phyloP scores from a whole-genome alignment of 2,329 filamentous ascomycete genomes.

The Cephalotrichum gorgonifer region DNA sequence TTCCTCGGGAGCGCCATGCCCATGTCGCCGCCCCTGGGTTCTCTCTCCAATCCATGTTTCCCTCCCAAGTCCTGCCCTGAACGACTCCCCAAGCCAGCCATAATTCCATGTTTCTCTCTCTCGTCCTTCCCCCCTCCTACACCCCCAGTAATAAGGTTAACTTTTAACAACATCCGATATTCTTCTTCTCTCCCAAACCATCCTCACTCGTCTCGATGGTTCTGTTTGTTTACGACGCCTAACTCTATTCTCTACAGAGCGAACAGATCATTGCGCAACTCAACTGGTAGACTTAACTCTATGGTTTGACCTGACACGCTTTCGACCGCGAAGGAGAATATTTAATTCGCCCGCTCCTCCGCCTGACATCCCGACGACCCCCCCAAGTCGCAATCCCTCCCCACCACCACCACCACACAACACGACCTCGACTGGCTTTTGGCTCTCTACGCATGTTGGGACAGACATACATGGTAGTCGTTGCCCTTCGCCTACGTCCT shows the following conservation, averaged over 20 bases:
- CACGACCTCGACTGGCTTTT: too few species aligned
- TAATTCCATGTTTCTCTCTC: background rate
- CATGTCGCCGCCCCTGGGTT: background rate
- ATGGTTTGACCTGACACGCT: too few species aligned
- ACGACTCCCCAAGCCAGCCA: background rate
- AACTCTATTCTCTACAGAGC: too few species aligned
- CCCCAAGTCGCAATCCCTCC: background rate
- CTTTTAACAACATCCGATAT: background rate
- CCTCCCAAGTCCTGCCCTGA: conserved; percentile 1
- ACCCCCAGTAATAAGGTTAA: background rate
- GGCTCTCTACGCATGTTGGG: background rate
- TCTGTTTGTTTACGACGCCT: background rate
- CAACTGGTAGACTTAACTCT: too few species aligned
- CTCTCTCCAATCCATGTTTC: background rate
- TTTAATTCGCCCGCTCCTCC: background rate
- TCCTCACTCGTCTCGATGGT: background rate
- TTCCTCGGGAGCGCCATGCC: background rate
- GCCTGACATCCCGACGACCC: background rate
- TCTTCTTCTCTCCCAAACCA: background rate
- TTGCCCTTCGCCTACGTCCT: background rate
- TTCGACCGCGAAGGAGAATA: background rate
- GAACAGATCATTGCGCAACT: too few species aligned
- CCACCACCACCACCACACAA: too few species aligned
- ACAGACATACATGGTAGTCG: background rate
- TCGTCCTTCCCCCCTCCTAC: background rate